phyloP scores from a whole-genome alignment of 2,329 filamentous ascomycete genomes.

The Rutstroemia sp. region DNA sequence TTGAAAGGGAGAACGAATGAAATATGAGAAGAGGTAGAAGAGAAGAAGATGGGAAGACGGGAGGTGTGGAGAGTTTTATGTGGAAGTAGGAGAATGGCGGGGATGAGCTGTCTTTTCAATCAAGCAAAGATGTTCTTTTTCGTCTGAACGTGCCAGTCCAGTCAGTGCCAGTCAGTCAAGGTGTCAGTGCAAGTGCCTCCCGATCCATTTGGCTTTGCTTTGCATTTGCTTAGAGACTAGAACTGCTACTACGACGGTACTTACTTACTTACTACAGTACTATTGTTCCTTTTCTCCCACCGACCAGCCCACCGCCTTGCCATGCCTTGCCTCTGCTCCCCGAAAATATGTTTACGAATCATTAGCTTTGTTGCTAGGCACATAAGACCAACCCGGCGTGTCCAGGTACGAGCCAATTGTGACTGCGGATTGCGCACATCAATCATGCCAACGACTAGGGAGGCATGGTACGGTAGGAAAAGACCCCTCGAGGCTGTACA shows the following conservation, averaged over 20 bases:
- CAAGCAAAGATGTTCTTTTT: constrained; percentile 1
- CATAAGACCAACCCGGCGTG: too few relatives aligned
- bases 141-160: constrained; percentile 3
- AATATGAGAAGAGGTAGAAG: not conserved
- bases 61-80: constrained; percentile 6
- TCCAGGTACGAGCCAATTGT: not conserved
- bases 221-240: too few relatives aligned
- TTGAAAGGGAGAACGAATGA: not conserved
- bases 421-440: not conserved
- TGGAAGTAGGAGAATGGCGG: not conserved
- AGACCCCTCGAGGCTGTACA: too few relatives aligned
- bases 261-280: not conserved
- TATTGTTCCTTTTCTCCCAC: too few relatives aligned
- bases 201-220: too few relatives aligned
- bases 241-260: not conserved
- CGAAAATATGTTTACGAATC: constrained; percentile 2
- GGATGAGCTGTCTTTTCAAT: not conserved
- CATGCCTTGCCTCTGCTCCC: too few relatives aligned
- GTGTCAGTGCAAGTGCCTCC: not conserved
- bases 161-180: too few relatives aligned
- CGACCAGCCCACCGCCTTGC: too few relatives aligned
- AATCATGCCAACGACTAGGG: too few relatives aligned
- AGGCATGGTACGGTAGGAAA: too few relatives aligned
- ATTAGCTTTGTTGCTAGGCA: not conserved
- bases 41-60: not conserved